Evolutionary conservation across 495 filamentous ascomycete genomes (phyloP).

Genomic region (Penicillium robsamsonii): DNA sequence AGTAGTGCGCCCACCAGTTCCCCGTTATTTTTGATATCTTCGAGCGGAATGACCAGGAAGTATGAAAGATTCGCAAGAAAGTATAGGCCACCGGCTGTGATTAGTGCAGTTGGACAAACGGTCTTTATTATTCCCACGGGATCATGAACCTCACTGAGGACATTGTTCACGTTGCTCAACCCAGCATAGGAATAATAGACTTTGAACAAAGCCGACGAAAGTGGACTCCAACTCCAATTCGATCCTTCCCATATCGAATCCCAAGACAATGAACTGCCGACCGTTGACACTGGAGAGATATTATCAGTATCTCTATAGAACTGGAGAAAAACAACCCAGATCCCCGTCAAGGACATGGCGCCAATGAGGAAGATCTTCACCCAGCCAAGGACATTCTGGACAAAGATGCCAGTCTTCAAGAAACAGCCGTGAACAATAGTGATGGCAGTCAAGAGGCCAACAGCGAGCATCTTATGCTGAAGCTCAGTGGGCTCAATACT

Average conservation of each 20-base stretch:
- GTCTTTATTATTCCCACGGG: conserved; percentile 65
- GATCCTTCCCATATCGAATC: conserved; percentile 41
- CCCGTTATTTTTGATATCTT: conserved; percentile 65
- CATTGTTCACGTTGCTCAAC: conserved; percentile 67
- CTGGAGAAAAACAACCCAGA: conserved; percentile 41
- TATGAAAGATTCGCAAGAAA: conserved; percentile 69
- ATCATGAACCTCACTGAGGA: conserved; percentile 72
- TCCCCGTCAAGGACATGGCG: conserved; percentile 44
- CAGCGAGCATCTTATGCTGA: conserved; percentile 37
- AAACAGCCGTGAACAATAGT: conserved; percentile 43
- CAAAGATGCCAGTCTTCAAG: conserved; percentile 36
- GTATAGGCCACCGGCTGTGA: conserved; percentile 62
- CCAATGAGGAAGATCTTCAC: conserved; percentile 48
- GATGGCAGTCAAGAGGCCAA: conserved; percentile 35
- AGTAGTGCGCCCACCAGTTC: conserved; percentile 68
- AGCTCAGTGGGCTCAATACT: conserved; percentile 33
- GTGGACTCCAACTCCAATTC: conserved; percentile 50
- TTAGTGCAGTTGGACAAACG: conserved; percentile 59
- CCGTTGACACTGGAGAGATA: conserved; percentile 1
- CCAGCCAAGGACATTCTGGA: conserved; percentile 50
- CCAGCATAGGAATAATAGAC: conserved; percentile 72
- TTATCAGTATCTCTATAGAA: conserved; percentile 21
- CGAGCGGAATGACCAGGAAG: conserved; percentile 63
- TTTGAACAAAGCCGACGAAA: conserved; percentile 67
- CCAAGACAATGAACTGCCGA: conserved; percentile 26